Evolutionary conservation across 2,329 filamentous ascomycete genomes (phyloP), one percentile per base, ranked within the genome.

Genomic region (Helotiales sp.): DNA sequence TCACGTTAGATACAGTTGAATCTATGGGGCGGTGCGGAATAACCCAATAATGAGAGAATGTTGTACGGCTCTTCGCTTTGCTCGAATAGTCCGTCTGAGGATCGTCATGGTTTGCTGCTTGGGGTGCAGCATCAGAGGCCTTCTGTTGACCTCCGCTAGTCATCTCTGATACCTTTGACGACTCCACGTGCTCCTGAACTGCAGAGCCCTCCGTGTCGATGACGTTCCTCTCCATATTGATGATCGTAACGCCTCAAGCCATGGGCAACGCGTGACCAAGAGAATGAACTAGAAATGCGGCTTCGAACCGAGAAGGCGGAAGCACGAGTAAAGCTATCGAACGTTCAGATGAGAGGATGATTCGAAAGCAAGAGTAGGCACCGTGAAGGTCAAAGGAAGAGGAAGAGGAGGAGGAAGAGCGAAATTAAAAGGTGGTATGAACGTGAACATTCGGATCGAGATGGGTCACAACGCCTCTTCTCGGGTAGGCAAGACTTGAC

Each of bases 41-140:
- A 70, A 74, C 74, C 50, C 70, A 62, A 24, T 72, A 75, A 62
- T 75, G 55, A n/a, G 55, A 64, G 49, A 73, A 72, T 0, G 68
- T 65, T 8, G 70, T 70, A 28, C 73, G 71, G 17, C 70, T 73
- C 43, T 69, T 61, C 3, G 74, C 63, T 58, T 73, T 74, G 65
- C 68, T 71, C 10, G 73, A 71, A 69, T 75, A 75, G 61, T 75
- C 70, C n/a, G 69, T 30, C 20, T 64, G 49, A 10, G 58, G 49
- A 40, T 66, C 66, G 20, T 66, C 52, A 50, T 55, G 40, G 24
- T 17, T 30, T 6, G 32, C 45, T 45, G 47, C 43, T 52, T 37
- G 43, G 17, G 47, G 22, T 20, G 54, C 17, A 6, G 20, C 26
- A 28, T 43, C 47, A 47, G 47, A 7, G 1, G 22, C 24, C 40